Percentiles rank a stretch among this genome's conserved stretches.
Conservation (phyloP, 2,329 filamentous ascomycete genomes). For the Botrytis hyacinthi region DNA sequence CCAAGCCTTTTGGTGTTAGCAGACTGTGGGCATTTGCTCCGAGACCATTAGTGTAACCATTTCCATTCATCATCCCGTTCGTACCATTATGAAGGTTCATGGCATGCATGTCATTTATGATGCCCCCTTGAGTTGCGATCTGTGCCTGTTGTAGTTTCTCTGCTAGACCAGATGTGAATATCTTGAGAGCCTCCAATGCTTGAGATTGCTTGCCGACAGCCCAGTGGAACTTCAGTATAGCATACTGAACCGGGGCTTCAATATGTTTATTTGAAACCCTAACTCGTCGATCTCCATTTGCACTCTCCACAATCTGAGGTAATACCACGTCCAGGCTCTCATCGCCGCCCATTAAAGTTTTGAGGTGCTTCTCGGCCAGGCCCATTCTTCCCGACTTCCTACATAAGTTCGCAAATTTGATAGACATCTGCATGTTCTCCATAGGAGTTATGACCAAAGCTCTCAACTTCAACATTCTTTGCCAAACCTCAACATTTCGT, state of each 20-base stretch:
- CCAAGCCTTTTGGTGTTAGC: slow-evolving; percentile 46
- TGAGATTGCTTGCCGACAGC: slow-evolving; percentile 70
- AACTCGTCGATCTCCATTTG: slow-evolving; percentile 27
- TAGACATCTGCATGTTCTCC: slow-evolving; percentile 99
- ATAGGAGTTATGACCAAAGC: slow-evolving; percentile 86
- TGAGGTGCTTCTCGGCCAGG: slow-evolving; percentile 90
- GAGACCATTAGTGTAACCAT: slow-evolving; percentile 39
- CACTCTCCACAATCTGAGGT: slow-evolving; percentile 44
- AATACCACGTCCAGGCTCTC: slow-evolving; percentile 59
- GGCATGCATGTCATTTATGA: slow-evolving; percentile 36
- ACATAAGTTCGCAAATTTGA: slow-evolving; percentile 98
- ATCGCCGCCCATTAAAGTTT: slow-evolving; percentile 78
- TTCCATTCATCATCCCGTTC: slow-evolving; percentile 45
- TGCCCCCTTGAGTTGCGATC: slow-evolving; percentile 34
- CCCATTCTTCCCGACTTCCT: slow-evolving; percentile 94
- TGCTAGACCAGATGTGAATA: slow-evolving; percentile 60
- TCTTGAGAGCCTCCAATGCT: slow-evolving; percentile 56
- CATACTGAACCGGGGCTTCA: slow-evolving; percentile 81
- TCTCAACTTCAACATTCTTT: slow-evolving; percentile 92
- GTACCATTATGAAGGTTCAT: slow-evolving; percentile 41
- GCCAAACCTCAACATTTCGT: slow-evolving; percentile 97
- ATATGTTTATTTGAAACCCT: slow-evolving; percentile 29
- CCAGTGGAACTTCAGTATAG: slow-evolving; percentile 97
- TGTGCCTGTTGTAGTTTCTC: slow-evolving; percentile 36
- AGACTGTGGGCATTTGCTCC: slow-evolving; percentile 39